Percentiles rank a stretch among this genome's conserved stretches.
These are phyloP conservation scores for Komagataella ulmi DNA, from an alignment of 805 yeast genomes.

Conservation along the genomic window DNA sequence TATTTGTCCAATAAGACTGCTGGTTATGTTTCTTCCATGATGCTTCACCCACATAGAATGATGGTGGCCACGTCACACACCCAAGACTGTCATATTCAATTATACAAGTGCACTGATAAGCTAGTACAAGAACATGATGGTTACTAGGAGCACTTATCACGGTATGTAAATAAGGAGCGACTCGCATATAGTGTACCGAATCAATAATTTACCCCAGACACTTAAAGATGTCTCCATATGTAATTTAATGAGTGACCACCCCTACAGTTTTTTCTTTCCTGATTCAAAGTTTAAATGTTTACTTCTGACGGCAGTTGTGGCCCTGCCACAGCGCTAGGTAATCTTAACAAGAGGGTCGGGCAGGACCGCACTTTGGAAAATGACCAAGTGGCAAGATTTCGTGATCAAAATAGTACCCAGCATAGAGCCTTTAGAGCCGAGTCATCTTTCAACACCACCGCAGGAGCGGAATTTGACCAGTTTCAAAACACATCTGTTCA, in stretches of 20 bases:
- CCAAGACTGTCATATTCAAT: constrained; percentile 59
- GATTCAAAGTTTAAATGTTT: background rate
- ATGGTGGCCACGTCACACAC: constrained; percentile 76
- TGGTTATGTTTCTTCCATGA: constrained; percentile 47
- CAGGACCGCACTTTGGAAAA: background rate
- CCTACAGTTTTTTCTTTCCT: background rate
- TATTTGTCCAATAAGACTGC: constrained; percentile 32
- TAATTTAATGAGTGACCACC: background rate
- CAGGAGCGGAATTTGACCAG: background rate
- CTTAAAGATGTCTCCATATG: background rate
- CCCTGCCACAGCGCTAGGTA: constrained; percentile 1
- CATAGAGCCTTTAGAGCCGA: background rate
- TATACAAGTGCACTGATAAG: constrained; percentile 38
- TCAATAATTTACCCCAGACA: background rate
- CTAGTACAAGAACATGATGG: constrained; percentile 7
- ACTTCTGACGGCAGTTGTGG: background rate
- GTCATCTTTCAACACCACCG: background rate
- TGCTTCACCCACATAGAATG: constrained; percentile 92
- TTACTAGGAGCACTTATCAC: background rate
- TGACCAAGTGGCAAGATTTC: background rate
- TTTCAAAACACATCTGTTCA: background rate
- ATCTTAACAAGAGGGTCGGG: background rate
- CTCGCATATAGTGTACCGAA: background rate
- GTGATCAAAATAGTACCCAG: background rate
- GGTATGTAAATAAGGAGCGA: background rate